These are phyloP conservation scores for Stipa capillata DNA, from an alignment of 176 grass and related monocot genomes.

Conservation along the genomic window DNA sequence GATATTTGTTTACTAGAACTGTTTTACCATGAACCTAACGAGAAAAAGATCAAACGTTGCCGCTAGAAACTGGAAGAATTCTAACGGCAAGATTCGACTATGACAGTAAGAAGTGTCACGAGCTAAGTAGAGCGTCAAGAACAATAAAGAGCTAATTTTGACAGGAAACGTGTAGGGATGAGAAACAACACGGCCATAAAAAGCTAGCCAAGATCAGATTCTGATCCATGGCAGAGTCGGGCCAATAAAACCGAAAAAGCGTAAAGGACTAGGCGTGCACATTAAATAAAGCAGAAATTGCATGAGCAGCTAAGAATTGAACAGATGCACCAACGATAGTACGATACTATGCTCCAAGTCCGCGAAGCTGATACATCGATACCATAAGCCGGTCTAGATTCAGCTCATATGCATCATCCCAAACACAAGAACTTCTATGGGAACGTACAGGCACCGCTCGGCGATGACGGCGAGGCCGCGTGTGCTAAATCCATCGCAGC, in stretches of 20 bases:
- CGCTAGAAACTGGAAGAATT: no score
- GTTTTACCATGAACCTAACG: neutral
- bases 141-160: constrained; percentile 14
- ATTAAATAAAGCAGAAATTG: constrained; percentile 35
- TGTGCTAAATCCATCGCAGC: constrained; percentile 95
- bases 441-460: constrained; percentile 62
- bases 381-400: constrained; percentile 29
- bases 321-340: constrained; percentile 37
- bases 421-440: neutral
- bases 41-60: neutral
- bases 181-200: constrained; percentile 11
- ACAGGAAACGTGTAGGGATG: constrained; percentile 12
- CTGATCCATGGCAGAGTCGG: constrained; percentile 21
- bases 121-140: neutral
- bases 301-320: constrained; percentile 24
- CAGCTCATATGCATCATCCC: neutral
- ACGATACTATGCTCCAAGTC: constrained; percentile 17
- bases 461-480: constrained; percentile 65
- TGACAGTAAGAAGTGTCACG: constrained; percentile 12
- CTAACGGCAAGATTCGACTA: constrained; percentile 4
- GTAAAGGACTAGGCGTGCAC: constrained; percentile 25
- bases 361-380: constrained; percentile 25
- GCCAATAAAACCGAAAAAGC: constrained; percentile 35
- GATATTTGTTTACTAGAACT: constrained; percentile 7
- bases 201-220: constrained; percentile 38